These are phyloP conservation scores for Trypanosoma grayi DNA, from an alignment of 208 protist genomes.

Conservation along the genomic window DNA sequence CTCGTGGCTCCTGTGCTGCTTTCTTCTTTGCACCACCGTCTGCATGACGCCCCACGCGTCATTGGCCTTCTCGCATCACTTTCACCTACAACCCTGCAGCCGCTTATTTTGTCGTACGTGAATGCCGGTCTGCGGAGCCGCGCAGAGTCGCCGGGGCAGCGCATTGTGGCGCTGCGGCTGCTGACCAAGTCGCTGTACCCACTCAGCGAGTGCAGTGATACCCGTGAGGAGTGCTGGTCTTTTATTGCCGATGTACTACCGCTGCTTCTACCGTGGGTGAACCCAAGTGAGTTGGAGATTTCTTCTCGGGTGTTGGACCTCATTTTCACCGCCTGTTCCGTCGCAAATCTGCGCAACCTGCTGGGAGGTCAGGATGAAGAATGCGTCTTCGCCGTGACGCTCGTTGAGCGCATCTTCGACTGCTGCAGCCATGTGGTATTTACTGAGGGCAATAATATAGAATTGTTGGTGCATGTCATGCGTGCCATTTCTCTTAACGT, in stretches of 20 bases:
- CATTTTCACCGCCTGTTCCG: constrained; percentile 21
- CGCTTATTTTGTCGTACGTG: constrained; percentile 30
- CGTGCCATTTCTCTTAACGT: constrained; percentile 23
- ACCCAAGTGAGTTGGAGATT: constrained; percentile 22
- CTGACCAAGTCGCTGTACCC: constrained; percentile 22
- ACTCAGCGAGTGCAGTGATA: constrained; percentile 16
- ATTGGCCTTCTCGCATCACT: constrained; percentile 40
- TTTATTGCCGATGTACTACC: constrained; percentile 35
- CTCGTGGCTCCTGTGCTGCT: constrained; percentile 45
- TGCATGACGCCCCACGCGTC: constrained; percentile 14
- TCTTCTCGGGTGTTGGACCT: constrained; percentile 8
- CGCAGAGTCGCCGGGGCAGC: constrained; percentile 35
- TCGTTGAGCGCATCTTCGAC: constrained; percentile 25
- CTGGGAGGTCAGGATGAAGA: constrained; percentile 27
- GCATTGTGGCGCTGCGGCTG: constrained; percentile 25
- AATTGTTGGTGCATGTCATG: constrained; percentile 13
- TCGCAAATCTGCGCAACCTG: constrained; percentile 20
- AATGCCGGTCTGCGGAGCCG: constrained; percentile 27
- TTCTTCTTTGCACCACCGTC: constrained; percentile 34
- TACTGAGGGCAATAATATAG: neutral
- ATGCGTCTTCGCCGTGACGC: constrained; percentile 13
- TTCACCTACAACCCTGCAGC: constrained; percentile 33
- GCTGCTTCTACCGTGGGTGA: constrained; percentile 29
- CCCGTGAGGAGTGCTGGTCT: constrained; percentile 21
- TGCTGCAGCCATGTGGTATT: constrained; percentile 5